Evolutionary conservation across 805 yeast genomes (phyloP), one percentile per base, ranked within the genome.

Genomic region (Lipomyces starkeyi): DNA sequence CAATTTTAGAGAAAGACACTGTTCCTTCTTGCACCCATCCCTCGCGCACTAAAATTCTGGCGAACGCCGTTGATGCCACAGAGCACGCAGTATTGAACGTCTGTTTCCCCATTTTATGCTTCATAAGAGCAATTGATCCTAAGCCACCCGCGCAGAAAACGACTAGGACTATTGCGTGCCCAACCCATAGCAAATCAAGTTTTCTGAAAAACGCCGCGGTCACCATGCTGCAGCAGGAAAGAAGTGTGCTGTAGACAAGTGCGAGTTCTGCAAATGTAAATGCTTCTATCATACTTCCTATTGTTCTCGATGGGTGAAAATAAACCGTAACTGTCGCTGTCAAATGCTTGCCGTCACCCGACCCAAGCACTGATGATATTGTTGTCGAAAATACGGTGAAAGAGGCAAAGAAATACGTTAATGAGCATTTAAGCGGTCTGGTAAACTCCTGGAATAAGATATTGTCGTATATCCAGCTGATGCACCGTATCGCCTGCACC

Each of bases 11-110:
- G 67, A 86, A 75, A 0, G 93, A 91, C 14, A 91, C 81, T 7
- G 76, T 76, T 17, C 88, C 87, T 0, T 85, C 82, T 73, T 87
- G 88, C 60, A 84, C 79, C 58, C 88, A 85, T 14, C 92, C 93
- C 73, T 91, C 96, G 74, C 89, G 88, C 17, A 90, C 86, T 65
- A 91, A 83, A 67, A 91, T 87, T 0, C 92, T 84, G 2, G 91
- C 87, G 29, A 91, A 79, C 2, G 90, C 84, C 62, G 91, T 90
- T 7, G 91, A 86, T 1, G 93, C 91, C 59, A 91, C 79, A 0
- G 93, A 87, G 73, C 95, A 89, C 0, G 97, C 94, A 13, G 94
- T 90, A 73, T 89, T 90, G 78, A 91, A 91, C 0, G 90, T 88
- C 22, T 85, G 88, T 74, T 85, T 86, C 73, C 85, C 83, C 63